Conservation (phyloP, 352 stramenopile species). For the Thraustochytrium sp. region DNA sequence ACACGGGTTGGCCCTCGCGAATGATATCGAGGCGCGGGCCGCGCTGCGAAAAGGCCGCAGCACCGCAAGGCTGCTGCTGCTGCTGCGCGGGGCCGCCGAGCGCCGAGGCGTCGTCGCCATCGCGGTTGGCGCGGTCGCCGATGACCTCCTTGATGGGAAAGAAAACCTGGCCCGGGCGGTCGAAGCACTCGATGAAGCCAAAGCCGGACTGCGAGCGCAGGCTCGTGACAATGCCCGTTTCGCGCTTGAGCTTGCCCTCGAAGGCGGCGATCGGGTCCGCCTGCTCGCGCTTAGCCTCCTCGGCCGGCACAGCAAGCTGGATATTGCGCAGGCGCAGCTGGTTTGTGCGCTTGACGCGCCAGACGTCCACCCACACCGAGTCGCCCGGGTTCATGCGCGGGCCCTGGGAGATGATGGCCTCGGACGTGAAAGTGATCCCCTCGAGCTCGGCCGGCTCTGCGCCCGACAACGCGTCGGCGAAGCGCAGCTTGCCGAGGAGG, state of each 20-base stretch:
- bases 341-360: not conserved
- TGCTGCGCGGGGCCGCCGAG: not conserved
- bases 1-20: not conserved
- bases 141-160: constrained; percentile 40
- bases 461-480: not conserved
- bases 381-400: not conserved
- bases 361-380: not conserved
- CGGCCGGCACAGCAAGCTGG: not conserved
- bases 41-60: no score
- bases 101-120: not conserved
- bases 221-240: constrained; percentile 6
- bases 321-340: not conserved
- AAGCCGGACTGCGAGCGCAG: not conserved
- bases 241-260: constrained; percentile 11
- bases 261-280: not conserved
- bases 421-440: not conserved
- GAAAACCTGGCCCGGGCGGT: constrained; percentile 13
- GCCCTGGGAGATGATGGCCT: not conserved
- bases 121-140: not conserved
- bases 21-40: not conserved
- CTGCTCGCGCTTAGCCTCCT: not conserved
- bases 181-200: constrained; percentile 32
- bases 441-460: not conserved
- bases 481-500: not conserved
- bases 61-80: not conserved